phyloP scores from a whole-genome alignment of 2,329 filamentous ascomycete genomes.

The Neospermospora avenae region DNA sequence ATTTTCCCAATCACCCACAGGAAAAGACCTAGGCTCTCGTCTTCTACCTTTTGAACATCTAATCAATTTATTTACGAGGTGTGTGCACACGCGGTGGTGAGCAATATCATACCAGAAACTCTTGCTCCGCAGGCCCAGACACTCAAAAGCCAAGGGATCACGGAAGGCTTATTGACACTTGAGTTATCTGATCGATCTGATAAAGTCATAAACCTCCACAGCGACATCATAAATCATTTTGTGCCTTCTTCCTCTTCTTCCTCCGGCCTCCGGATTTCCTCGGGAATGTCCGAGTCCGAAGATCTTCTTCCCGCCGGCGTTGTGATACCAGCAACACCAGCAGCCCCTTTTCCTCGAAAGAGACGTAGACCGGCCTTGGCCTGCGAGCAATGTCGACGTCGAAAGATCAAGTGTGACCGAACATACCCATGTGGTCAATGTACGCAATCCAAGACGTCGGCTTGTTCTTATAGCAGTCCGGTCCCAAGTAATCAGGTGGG shows the following conservation, averaged over 20 bases:
- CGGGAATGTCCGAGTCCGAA: slow-evolving; percentile 7
- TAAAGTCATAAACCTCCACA: background rate
- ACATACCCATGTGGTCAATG: slow-evolving; percentile 42
- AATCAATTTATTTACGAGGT: background rate
- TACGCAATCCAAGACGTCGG: slow-evolving; percentile 30
- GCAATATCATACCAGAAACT: background rate
- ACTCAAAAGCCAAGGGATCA: background rate
- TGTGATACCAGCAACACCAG: background rate
- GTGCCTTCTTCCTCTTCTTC: background rate
- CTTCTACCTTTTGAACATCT: background rate
- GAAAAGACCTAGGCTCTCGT: background rate
- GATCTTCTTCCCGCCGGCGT: background rate
- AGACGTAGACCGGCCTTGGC: slow-evolving; percentile 38
- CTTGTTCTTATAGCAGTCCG: slow-evolving; percentile 34
- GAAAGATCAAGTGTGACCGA: slow-evolving; percentile 46
- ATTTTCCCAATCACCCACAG: background rate
- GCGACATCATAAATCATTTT: background rate
- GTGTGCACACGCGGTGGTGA: background rate
- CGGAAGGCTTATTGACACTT: background rate
- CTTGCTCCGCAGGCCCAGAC: background rate
- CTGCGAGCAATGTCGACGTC: slow-evolving; percentile 42
- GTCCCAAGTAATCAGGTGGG: slow-evolving; percentile 8
- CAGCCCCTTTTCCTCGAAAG: slow-evolving; percentile 23
- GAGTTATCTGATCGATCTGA: background rate
- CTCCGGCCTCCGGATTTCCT: background rate